Evolutionary conservation across 371 early-diverging fungal species (phyloP).

Genomic region (Mucor indicus): DNA sequence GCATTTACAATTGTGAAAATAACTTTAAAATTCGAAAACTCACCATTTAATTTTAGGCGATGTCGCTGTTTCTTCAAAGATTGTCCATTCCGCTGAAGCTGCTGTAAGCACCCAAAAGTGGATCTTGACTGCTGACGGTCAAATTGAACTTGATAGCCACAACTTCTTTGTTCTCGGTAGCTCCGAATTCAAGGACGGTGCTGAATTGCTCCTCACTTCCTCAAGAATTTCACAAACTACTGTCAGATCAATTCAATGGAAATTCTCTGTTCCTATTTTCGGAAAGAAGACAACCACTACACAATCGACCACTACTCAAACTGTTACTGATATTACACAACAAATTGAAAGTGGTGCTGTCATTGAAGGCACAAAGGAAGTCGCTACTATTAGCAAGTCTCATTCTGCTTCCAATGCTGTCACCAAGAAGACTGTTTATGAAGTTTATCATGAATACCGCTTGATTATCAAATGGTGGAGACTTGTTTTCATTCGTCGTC

Average conservation of each 20-base stretch:
- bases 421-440: slow-evolving; percentile 6
- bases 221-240: not conserved
- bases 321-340: slow-evolving; percentile 11
- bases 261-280: slow-evolving; percentile 39
- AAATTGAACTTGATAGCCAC: slow-evolving; percentile 33
- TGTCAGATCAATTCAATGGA: slow-evolving; percentile 28
- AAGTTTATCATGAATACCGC: slow-evolving; percentile 10
- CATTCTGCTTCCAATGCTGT: slow-evolving; percentile 3
- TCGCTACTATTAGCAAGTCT: slow-evolving; percentile 5
- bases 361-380: slow-evolving; percentile 23
- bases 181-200: slow-evolving; percentile 13
- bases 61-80: slow-evolving; percentile 12
- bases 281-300: slow-evolving; percentile 20
- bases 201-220: slow-evolving; percentile 6
- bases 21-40: not conserved
- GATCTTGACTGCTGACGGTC: slow-evolving; percentile 37
- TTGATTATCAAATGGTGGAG: slow-evolving; percentile 27
- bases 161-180: slow-evolving; percentile 23
- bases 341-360: slow-evolving; percentile 20
- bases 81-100: slow-evolving; percentile 22
- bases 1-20: not conserved
- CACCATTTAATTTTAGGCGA: slow-evolving; percentile 11
- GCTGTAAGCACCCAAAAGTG: slow-evolving; percentile 32
- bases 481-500: slow-evolving; percentile 20
- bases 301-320: not conserved